A percentile compares a stretch with the other conserved stretches of the same genome.
Evolutionary conservation across 805 yeast genomes (phyloP).

Genomic region (Saccharomycopsis lassenensis): DNA sequence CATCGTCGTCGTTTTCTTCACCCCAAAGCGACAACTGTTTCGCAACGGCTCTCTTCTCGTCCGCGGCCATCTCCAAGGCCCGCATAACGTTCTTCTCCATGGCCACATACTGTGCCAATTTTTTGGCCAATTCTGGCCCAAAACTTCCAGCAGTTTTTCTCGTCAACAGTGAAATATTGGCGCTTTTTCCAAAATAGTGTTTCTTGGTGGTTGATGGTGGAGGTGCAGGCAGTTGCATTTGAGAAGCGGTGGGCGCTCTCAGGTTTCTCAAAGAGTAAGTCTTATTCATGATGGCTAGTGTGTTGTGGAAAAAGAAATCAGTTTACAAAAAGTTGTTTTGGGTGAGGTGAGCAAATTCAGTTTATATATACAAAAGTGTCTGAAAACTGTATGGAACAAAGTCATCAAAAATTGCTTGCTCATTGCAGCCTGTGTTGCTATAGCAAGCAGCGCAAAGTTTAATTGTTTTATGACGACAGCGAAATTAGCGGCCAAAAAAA

Average conservation of each 20-base stretch:
- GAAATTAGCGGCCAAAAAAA: too few relatives aligned
- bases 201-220: conserved; percentile 84
- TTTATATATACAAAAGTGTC: too few relatives aligned
- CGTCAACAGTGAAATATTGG: conserved; percentile 45
- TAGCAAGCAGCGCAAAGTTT: too few relatives aligned
- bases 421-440: too few relatives aligned
- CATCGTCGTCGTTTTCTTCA: conserved; percentile 76
- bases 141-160: conserved; percentile 66
- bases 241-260: conserved; percentile 97
- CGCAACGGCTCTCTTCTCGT: conserved; percentile 74
- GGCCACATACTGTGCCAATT: conserved; percentile 63
- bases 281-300: conserved; percentile 66
- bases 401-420: too few relatives aligned
- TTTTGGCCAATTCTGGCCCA: conserved; percentile 73
- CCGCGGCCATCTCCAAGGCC: conserved; percentile 64
- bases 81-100: conserved; percentile 76
- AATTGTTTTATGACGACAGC: too few relatives aligned
- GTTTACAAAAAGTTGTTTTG: too few relatives aligned
- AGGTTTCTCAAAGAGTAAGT: conserved; percentile 91
- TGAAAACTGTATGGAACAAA: too few relatives aligned
- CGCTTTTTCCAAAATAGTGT: conserved; percentile 81
- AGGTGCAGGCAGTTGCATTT: conserved; percentile 88
- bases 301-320: not conserved
- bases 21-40: conserved; percentile 82
- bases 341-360: too few relatives aligned